Conservation (phyloP, 2,329 filamentous ascomycete species). For the Xylaria polymorpha region DNA sequence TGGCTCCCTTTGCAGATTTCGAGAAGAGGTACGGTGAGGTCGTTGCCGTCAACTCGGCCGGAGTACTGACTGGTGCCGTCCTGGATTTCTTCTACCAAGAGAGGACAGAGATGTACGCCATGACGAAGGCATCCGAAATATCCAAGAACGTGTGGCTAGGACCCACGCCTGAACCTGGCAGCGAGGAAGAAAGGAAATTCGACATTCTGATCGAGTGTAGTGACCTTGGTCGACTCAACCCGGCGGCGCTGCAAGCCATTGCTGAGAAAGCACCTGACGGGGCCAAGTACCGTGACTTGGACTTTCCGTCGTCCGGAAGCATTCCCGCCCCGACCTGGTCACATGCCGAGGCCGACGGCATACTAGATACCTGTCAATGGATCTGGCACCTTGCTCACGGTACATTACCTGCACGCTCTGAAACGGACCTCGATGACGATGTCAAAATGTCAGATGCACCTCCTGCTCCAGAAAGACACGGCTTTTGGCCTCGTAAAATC, state of each 20-base stretch:
- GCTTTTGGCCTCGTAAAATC: constrained; percentile 70
- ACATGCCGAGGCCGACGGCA: constrained; percentile 82
- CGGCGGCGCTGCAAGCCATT: constrained; percentile 72
- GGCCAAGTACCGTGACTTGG: constrained; percentile 61
- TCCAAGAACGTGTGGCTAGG: constrained; percentile 91
- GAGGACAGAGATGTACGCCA: constrained; percentile 88
- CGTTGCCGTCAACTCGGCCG: constrained; percentile 78
- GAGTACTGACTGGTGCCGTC: constrained; percentile 78
- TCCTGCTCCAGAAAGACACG: constrained; percentile 49
- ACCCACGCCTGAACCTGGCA: constrained; percentile 78
- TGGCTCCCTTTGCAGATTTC: constrained; percentile 74
- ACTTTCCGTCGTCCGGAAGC: constrained; percentile 95
- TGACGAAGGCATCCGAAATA: constrained; percentile 92
- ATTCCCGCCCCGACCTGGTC: constrained; percentile 87
- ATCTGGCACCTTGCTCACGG: constrained; percentile 86
- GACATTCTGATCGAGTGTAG: constrained; percentile 91
- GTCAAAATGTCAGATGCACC: constrained; percentile 55
- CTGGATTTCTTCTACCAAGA: constrained; percentile 93
- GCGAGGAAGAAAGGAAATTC: constrained; percentile 70
- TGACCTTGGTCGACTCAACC: constrained; percentile 82
- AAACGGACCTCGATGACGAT: constrained; percentile 55
- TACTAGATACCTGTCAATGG: constrained; percentile 90
- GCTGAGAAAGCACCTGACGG: constrained; percentile 65
- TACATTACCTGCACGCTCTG: constrained; percentile 54
- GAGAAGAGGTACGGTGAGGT: constrained; percentile 76